Evolutionary conservation across 1,284 basidiomycete genomes (phyloP).

Genomic region (Tylopilus sp.): DNA sequence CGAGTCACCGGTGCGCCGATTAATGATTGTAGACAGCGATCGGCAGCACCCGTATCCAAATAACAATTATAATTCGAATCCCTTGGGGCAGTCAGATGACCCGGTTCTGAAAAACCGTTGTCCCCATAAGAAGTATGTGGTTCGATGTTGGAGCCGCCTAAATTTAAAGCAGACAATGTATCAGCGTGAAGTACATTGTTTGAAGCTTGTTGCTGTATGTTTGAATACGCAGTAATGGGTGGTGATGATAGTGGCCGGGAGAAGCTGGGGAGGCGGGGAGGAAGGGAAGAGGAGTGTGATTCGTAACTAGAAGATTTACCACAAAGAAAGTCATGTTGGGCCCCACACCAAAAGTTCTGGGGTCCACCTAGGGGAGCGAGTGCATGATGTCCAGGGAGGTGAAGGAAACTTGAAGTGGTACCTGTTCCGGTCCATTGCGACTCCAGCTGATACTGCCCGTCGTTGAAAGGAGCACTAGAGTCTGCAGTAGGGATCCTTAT

Average conservation of each 20-base stretch:
- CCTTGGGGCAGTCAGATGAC: background rate
- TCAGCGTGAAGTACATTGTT: no score
- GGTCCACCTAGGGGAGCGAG: background rate
- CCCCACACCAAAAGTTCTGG: background rate
- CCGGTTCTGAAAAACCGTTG: background rate
- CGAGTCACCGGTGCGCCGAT: background rate
- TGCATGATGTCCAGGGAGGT: background rate
- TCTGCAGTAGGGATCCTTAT: no score
- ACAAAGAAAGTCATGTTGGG: background rate
- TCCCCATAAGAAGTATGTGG: constrained; percentile 5
- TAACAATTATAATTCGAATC: background rate
- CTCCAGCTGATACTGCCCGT: background rate
- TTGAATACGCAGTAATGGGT: background rate
- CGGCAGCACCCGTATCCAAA: background rate
- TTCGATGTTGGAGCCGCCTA: background rate
- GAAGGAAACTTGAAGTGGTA: no score
- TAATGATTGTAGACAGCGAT: background rate
- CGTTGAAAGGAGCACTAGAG: background rate
- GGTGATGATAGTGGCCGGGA: background rate
- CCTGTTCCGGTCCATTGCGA: background rate
- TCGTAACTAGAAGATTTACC: constrained; percentile 1
- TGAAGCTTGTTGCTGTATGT: background rate
- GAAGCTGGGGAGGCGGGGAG: background rate
- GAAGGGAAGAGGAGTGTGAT: background rate
- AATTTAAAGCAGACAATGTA: no score